phyloP scores from a whole-genome alignment of 2,329 filamentous ascomycete genomes.

The Fusarium decemcellulare region DNA sequence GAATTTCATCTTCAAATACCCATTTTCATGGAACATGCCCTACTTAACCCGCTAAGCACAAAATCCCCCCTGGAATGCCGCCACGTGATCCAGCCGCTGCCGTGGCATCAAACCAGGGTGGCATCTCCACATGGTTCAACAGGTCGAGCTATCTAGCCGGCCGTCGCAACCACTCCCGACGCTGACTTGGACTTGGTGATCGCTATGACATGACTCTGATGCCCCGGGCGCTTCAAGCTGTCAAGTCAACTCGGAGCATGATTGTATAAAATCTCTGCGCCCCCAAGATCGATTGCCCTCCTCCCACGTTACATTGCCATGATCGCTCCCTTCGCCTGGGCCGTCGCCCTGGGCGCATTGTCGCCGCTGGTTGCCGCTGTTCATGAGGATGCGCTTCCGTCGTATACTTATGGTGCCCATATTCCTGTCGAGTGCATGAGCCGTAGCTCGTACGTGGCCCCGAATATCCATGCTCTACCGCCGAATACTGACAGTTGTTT shows the following conservation, averaged over 20 bases:
- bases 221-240: slow-evolving; percentile 23
- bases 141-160: neutral
- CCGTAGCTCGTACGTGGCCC: slow-evolving; percentile 74
- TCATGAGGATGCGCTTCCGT: slow-evolving; percentile 64
- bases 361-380: slow-evolving; percentile 47
- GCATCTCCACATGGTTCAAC: slow-evolving; percentile 41
- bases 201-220: slow-evolving; percentile 39
- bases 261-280: slow-evolving; percentile 6
- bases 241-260: slow-evolving; percentile 13
- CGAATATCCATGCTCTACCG: neutral
- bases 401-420: slow-evolving; percentile 76
- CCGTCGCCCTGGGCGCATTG: slow-evolving; percentile 44
- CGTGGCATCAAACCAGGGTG: slow-evolving; percentile 37
- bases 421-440: slow-evolving; percentile 83
- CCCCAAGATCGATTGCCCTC: neutral
- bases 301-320: slow-evolving; percentile 22
- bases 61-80: slow-evolving; percentile 13
- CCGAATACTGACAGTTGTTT: neutral
- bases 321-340: slow-evolving; percentile 33
- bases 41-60: slow-evolving; percentile 5
- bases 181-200: slow-evolving; percentile 6
- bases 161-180: slow-evolving; percentile 16
- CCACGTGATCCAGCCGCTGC: slow-evolving; percentile 40
- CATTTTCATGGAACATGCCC: neutral
- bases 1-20: no score